These are phyloP conservation scores for Protomyces arabidopsidicola DNA, from an alignment of 1,139 yeast species.

Conservation along the genomic window DNA sequence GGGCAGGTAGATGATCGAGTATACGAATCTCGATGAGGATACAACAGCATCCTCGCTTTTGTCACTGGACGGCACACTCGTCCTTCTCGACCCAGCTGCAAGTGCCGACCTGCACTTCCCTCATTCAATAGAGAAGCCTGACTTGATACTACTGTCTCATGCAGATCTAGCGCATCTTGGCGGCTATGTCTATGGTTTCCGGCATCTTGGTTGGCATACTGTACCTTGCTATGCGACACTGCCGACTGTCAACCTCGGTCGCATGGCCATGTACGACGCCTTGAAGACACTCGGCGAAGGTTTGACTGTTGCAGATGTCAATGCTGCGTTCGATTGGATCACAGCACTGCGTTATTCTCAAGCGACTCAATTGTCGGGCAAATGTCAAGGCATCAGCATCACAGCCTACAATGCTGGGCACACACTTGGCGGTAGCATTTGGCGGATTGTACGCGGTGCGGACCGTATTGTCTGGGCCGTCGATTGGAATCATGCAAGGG, in stretches of 20 bases:
- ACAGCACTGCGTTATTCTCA: constrained; percentile 73
- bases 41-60: constrained; percentile 22
- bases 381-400: constrained; percentile 56
- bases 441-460: constrained; percentile 69
- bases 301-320: constrained; percentile 70
- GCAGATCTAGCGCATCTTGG: constrained; percentile 77
- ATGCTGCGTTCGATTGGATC: constrained; percentile 68
- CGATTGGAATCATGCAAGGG: constrained; percentile 92
- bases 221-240: constrained; percentile 81
- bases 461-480: constrained; percentile 85
- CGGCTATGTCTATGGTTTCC: constrained; percentile 66
- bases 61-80: constrained; percentile 24
- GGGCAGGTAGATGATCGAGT: constrained; percentile 6
- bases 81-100: constrained; percentile 30
- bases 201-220: constrained; percentile 55
- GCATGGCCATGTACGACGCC: constrained; percentile 75
- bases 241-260: constrained; percentile 81
- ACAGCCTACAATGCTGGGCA: constrained; percentile 93
- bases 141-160: constrained; percentile 74
- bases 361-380: constrained; percentile 46
- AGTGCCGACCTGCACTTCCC: constrained; percentile 24
- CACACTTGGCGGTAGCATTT: constrained; percentile 83
- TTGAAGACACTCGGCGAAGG: constrained; percentile 52
- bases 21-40: constrained; percentile 1
- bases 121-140: constrained; percentile 37